phyloP scores from a whole-genome alignment of 176 grass and related monocot genomes.

The Avena atlantica region DNA sequence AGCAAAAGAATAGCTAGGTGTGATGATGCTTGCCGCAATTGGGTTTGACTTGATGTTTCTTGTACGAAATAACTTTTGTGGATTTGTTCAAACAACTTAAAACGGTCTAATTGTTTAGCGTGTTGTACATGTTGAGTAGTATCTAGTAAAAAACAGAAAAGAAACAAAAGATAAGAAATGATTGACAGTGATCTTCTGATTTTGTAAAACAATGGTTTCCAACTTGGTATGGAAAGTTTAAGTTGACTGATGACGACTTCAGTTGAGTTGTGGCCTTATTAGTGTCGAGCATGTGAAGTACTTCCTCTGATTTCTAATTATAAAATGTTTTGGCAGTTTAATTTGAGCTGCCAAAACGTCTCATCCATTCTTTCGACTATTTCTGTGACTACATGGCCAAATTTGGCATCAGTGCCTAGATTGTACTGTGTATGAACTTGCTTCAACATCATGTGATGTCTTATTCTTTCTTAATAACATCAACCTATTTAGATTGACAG shows the following conservation, averaged over 20 bases:
- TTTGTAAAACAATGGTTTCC: neutral
- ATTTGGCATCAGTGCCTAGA: neutral
- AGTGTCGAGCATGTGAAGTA: neutral
- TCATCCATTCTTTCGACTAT: neutral
- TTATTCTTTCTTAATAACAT: neutral
- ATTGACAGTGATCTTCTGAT: neutral
- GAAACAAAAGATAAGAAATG: neutral
- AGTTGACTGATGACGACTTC: neutral
- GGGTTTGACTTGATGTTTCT: conserved; percentile 9
- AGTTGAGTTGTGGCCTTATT: neutral
- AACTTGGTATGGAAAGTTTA: neutral
- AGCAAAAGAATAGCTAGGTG: neutral
- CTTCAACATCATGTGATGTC: neutral
- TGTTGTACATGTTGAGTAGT: neutral
- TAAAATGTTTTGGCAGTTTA: too few relatives aligned
- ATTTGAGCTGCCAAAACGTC: too few relatives aligned
- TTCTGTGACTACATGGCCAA: neutral
- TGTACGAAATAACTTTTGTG: neutral
- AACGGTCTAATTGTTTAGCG: neutral
- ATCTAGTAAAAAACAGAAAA: neutral
- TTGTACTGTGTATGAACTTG: neutral
- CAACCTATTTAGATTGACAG: conserved; percentile 3
- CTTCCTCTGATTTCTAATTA: too few relatives aligned
- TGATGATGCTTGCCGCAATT: neutral
- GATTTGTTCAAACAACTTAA: neutral